A percentile compares a stretch with the other conserved stretches of the same genome.
These are phyloP conservation scores for Begonia loranthoides DNA, from an alignment of 306 rosid genomes.

Conservation along the genomic window DNA sequence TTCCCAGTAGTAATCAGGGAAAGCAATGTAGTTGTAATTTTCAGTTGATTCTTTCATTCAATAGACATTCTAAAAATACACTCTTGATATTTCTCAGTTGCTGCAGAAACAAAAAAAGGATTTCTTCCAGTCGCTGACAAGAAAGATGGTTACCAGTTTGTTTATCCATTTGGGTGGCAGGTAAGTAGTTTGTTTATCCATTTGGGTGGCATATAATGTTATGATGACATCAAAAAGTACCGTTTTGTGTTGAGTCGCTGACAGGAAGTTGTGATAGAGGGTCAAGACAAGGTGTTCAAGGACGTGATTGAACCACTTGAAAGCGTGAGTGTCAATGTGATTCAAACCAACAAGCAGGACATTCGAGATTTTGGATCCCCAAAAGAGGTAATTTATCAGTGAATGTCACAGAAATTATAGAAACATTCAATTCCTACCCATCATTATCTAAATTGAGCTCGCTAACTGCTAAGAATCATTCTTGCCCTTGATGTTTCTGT, in stretches of 20 bases:
- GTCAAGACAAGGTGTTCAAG: conserved; percentile 95
- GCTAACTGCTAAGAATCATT: too few relatives aligned
- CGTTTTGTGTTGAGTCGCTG: conserved; percentile 10
- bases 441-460: not conserved
- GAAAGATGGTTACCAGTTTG: conserved; percentile 76
- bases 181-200: conserved; percentile 25
- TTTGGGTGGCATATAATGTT: conserved; percentile 7
- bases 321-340: conserved; percentile 60
- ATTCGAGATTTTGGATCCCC: conserved; percentile 84
- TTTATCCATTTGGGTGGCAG: conserved; percentile 99
- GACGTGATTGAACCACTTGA: conserved; percentile 93
- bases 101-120: conserved; percentile 84
- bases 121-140: conserved; percentile 53
- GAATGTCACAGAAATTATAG: too few relatives aligned
- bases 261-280: conserved; percentile 79
- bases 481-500: not conserved
- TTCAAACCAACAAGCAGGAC: conserved; percentile 63
- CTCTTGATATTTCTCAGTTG: conserved; percentile 99
- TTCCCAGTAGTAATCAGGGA: too few relatives aligned
- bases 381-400: conserved; percentile 31
- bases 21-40: conserved; percentile 5
- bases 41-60: conserved; percentile 20
- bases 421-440: not conserved
- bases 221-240: too few relatives aligned
- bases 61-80: conserved; percentile 42